These are phyloP conservation scores for Suillus lakei DNA, from an alignment of 768 basidiomycete genomes.

Conservation along the genomic window DNA sequence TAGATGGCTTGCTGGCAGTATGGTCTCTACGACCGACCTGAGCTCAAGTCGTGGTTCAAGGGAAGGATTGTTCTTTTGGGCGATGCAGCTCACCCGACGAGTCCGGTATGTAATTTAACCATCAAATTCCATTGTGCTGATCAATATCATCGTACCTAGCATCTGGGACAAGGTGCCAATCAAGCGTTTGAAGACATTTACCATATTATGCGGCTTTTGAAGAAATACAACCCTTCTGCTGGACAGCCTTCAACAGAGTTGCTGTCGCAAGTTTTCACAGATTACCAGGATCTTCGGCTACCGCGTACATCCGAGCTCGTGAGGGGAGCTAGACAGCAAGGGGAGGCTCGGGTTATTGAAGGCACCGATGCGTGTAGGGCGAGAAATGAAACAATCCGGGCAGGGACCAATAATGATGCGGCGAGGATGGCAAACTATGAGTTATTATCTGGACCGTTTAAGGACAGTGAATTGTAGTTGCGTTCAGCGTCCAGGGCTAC, in stretches of 20 bases:
- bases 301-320: slow-evolving; percentile 42
- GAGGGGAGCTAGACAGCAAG: slow-evolving; percentile 37
- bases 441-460: slow-evolving; percentile 13
- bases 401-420: background rate
- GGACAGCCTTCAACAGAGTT: slow-evolving; percentile 28
- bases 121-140: background rate
- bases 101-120: slow-evolving; percentile 39
- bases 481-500: no score
- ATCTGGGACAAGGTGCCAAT: slow-evolving; percentile 52
- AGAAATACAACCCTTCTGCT: slow-evolving; percentile 34
- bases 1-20: slow-evolving; percentile 29
- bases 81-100: slow-evolving; percentile 52
- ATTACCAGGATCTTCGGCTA: slow-evolving; percentile 41
- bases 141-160: slow-evolving; percentile 28
- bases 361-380: slow-evolving; percentile 36
- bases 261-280: slow-evolving; percentile 36
- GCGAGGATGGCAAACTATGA: background rate
- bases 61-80: slow-evolving; percentile 48
- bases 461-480: slow-evolving; percentile 10
- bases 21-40: slow-evolving; percentile 49
- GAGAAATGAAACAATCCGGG: slow-evolving; percentile 31
- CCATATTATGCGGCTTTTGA: slow-evolving; percentile 39
- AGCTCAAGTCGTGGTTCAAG: slow-evolving; percentile 44
- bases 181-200: slow-evolving; percentile 50
- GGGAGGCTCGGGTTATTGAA: slow-evolving; percentile 39